Base-by-base conservation (phyloP, 768 basidiomycete genomes). In the Filobasidium wieringae region DNA sequence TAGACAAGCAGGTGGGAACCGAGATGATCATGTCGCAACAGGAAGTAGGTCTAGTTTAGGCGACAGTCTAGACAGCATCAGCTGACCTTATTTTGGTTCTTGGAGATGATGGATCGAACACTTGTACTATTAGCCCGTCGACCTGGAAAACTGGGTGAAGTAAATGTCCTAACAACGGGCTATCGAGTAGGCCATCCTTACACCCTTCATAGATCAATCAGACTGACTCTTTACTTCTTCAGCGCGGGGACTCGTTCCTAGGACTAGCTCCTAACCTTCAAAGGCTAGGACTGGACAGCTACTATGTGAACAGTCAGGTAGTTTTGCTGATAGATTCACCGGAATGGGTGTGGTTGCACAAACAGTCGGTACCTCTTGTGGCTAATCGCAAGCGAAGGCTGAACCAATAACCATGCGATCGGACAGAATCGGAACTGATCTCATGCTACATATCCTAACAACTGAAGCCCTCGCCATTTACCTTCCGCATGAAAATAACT, bases 401-500 rank as follows among this genome's bases (percentile, higher is more conserved):
- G n/a, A 4, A 33, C 15, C 19, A 24, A 7, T 1, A 19, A 2
- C 22, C 22, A 27, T 17, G 27, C 12, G 15, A 22, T 51, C 4
- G 15, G 34, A 4, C 24, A 92, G 91, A 63, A 80, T 88, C 7
- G 90, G 91, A 0, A 81, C 82, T 37, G 82, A 84, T 93, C 79
- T 57, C 17, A 57, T 57, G 56, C 70, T 86, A 31, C 84, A 90
- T 68, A 76, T 97, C 9, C 79, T 97, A 17, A 78, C 83, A 2
- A 79, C 84, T 55, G 83, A 84, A 0, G 85, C 37, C 27, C 36
- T 50, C 11, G 36, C 82, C 9, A 61, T 92, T 17, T 96, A 90
- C 69, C 67, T 85, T 15, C 76, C 85, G 1, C 73, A 95, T 22
- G 85, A 86, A 0, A 93, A 95, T 66, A 82, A 81, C 19, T 92